phyloP scores from a whole-genome alignment of 106 monocot species.

The Apostasia ramifera region DNA sequence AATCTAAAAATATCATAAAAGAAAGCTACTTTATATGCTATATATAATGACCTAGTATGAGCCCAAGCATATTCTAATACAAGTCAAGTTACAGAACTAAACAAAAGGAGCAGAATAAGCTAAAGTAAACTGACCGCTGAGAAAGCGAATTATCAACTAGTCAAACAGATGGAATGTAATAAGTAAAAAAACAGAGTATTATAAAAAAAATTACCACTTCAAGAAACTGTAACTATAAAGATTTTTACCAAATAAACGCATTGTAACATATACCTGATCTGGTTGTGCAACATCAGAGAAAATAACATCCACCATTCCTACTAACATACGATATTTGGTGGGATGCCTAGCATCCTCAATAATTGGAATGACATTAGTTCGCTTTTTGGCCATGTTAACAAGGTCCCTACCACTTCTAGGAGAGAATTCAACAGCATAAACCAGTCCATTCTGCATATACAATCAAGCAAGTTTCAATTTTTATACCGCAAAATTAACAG shows the following conservation, averaged over 20 bases:
- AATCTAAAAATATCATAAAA: too few species aligned
- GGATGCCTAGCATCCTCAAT: constrained; percentile 99
- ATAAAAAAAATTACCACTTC: not conserved
- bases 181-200: not conserved
- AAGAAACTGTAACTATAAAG: not conserved
- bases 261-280: constrained; percentile 58
- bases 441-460: constrained; percentile 60
- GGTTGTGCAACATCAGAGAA: constrained; percentile 99
- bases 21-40: too few species aligned
- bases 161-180: not conserved
- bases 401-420: constrained; percentile 94
- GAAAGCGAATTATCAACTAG: too few species aligned
- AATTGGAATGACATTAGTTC: constrained; percentile 94
- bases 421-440: constrained; percentile 97
- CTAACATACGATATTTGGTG: constrained; percentile 88
- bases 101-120: too few species aligned
- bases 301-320: constrained; percentile 97
- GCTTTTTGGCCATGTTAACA: constrained; percentile 96
- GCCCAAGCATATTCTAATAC: too few species aligned
- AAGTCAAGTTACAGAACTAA: too few species aligned
- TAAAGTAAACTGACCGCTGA: too few species aligned
- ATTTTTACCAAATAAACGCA: not conserved
- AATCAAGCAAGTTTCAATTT: not conserved
- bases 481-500: not conserved
- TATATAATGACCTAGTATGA: too few species aligned